These are phyloP conservation scores for Erythrobasidium hasegawianum DNA, from an alignment of 1,284 basidiomycete species.

Conservation along the genomic window DNA sequence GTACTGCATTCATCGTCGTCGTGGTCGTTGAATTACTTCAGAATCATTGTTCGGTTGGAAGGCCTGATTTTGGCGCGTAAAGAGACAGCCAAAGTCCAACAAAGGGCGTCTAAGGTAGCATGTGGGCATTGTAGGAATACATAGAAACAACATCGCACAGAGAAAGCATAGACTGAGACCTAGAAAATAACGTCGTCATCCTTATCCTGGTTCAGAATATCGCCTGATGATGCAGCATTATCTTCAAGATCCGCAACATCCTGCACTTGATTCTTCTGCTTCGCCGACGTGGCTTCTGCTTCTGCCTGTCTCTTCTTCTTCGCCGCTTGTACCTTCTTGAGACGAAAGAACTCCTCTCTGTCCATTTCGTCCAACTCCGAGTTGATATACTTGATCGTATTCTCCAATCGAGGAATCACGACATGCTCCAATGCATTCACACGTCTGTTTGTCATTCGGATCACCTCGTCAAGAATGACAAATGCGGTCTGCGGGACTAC, in stretches of 20 bases:
- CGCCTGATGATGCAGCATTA: constrained; percentile 50
- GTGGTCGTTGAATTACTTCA: background rate
- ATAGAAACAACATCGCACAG: background rate
- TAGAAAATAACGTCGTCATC: constrained; percentile 89
- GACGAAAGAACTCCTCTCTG: constrained; percentile 90
- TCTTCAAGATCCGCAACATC: constrained; percentile 49
- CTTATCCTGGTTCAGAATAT: constrained; percentile 72
- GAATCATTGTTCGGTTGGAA: background rate
- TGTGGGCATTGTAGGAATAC: background rate
- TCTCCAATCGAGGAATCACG: constrained; percentile 90
- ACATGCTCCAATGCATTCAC: constrained; percentile 99
- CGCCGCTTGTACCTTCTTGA: constrained; percentile 74
- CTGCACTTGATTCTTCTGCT: constrained; percentile 39
- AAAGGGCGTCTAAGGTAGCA: background rate
- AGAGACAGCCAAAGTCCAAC: background rate
- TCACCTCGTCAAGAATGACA: constrained; percentile 97
- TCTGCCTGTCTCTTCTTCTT: constrained; percentile 81
- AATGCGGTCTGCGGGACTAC: constrained; percentile 76
- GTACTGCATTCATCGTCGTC: background rate
- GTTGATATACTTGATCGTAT: constrained; percentile 95
- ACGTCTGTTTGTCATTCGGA: constrained; percentile 93
- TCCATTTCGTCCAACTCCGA: constrained; percentile 94
- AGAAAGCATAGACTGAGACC: background rate
- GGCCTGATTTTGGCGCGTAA: too few species aligned
- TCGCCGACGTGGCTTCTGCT: constrained; percentile 49